Base-by-base conservation (phyloP, 352 stramenopile genomes). In the Globisporangium sylvaticum region DNA sequence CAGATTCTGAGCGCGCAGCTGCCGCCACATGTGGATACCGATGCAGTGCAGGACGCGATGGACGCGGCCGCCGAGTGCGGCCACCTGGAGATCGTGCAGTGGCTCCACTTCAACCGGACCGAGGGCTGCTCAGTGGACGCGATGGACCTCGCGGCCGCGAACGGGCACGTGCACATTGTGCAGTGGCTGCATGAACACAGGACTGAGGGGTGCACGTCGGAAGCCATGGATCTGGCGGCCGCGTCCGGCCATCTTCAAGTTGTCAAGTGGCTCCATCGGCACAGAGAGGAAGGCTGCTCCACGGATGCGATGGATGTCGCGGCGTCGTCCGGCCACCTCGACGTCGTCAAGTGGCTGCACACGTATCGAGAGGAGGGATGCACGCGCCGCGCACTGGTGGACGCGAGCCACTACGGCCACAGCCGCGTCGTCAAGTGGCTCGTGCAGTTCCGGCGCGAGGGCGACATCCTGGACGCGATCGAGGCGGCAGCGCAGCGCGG, bases 351-450 rank as follows among this genome's bases (percentile, higher is more conserved):
- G 62, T 84, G 76, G 54, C 31, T 60, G 18, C 54, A 60, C 66
- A 53, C 22, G 29, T 32, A 92, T 37, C 72, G 86, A 14, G 10
- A 60, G 0, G 86, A 92, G 77, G 81, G 82, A 15, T 91, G 86
- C 65, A 91, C 74, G 15, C 69, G 75, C 42, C 86, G 78, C 27
- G 86, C 83, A 4, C 67, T 94, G 14, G 62, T 81, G 7, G 88
- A 89, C 58, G 84, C 84, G 1, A 75, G 84, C 12, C 67, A 79
- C 48, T 72, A 78, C 3, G 79, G 79, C 27, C 82, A 91, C 54
- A 58, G 65, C 4, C 34, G 81, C 2, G 69, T 91, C 7, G 75
- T 83, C 20, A 64, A 69, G 68, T 94, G 79, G 77, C 67, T 94
- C 37, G 58, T 82, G 50, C 65, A 72, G 54, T 82, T 80, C 42